phyloP scores from a whole-genome alignment of 1,139 yeast species.

The Hansenula anomala region DNA sequence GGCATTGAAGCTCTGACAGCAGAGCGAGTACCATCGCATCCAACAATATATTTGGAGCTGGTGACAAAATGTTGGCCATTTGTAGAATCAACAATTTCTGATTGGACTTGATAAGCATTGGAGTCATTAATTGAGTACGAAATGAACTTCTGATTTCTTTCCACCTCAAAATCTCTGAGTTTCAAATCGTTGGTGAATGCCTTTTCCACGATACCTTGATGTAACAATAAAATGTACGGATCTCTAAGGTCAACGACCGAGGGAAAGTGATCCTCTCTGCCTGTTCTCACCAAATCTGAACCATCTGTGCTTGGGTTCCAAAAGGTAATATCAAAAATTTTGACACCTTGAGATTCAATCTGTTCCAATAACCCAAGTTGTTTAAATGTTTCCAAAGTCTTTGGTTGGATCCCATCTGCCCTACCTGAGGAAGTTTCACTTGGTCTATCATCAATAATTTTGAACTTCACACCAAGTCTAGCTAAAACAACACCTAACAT shows the following conservation, averaged over 20 bases:
- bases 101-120: too few species aligned
- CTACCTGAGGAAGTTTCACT: constrained; percentile 30
- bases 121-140: too few species aligned
- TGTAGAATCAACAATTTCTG: constrained; percentile 7
- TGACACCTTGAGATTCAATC: constrained; percentile 28
- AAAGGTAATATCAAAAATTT: constrained; percentile 25
- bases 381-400: constrained; percentile 31
- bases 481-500: constrained; percentile 15
- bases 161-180: not conserved
- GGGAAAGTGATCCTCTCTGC: constrained; percentile 13
- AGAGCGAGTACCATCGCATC: constrained; percentile 35
- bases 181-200: constrained; percentile 16
- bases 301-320: constrained; percentile 25
- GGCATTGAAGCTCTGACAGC: constrained; percentile 29
- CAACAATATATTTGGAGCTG: constrained; percentile 31
- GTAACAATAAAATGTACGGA: constrained; percentile 4
- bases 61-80: constrained; percentile 20
- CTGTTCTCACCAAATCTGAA: constrained; percentile 2
- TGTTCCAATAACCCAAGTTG: constrained; percentile 29
- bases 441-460: constrained; percentile 31
- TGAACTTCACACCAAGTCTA: constrained; percentile 27
- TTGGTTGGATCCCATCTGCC: constrained; percentile 32
- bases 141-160: too few species aligned
- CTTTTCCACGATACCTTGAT: constrained; percentile 20
- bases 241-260: constrained; percentile 1